A percentile compares a stretch with the other conserved stretches of the same genome.
Evolutionary conservation across 169 alveolate genomes (phyloP).

Genomic region (Perkinsus chesapeaki): DNA sequence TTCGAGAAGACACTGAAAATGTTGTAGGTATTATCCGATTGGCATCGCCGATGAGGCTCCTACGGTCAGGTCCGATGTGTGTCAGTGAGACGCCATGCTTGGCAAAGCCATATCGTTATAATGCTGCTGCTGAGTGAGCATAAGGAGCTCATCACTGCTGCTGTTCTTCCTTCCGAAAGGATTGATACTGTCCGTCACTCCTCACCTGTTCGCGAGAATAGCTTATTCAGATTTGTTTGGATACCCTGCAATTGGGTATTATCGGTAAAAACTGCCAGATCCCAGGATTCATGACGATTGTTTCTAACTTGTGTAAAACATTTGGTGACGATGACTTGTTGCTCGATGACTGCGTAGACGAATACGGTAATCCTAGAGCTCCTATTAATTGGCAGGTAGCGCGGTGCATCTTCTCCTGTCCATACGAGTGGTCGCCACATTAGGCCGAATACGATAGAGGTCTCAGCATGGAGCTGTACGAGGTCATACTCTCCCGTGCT

Average conservation of each 20-base stretch:
- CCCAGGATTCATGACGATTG: background rate
- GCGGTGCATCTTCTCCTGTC: background rate
- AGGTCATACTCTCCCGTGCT: background rate
- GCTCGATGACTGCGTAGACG: background rate
- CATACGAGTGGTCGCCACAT: background rate
- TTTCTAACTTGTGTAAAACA: background rate
- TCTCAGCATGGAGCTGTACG: background rate
- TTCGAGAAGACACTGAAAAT: background rate
- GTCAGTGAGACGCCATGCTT: background rate
- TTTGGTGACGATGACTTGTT: background rate
- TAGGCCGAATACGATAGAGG: background rate
- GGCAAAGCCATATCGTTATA: background rate
- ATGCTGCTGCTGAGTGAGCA: background rate
- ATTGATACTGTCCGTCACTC: background rate
- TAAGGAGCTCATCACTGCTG: background rate
- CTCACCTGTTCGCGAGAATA: background rate
- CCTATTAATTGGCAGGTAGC: background rate
- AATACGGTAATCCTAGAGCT: background rate
- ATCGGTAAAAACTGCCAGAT: background rate
- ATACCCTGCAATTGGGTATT: background rate
- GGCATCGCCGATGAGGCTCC: no score
- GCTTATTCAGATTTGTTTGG: background rate
- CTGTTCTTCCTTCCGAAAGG: background rate
- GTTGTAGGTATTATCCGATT: background rate
- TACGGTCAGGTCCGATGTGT: background rate